phyloP scores from a whole-genome alignment of 768 basidiomycete species.

The Tephrocybe sp. region DNA sequence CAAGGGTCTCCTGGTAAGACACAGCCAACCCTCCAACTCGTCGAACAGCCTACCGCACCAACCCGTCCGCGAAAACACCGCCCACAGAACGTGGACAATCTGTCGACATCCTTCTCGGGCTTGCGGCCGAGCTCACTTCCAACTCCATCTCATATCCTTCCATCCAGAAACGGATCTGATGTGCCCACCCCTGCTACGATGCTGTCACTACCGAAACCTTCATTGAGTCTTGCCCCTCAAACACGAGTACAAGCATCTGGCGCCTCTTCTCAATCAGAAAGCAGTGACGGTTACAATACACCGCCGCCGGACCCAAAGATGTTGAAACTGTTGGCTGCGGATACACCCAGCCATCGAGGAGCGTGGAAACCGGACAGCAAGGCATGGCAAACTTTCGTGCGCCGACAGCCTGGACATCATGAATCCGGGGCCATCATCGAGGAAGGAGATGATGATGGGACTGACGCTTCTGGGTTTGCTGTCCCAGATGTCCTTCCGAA shows the following conservation, averaged over 20 bases:
- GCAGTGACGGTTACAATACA: neutral
- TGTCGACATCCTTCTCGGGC: conserved; percentile 57
- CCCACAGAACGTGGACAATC: conserved; percentile 34
- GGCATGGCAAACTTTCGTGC: conserved; percentile 65
- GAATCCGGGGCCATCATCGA: conserved; percentile 24
- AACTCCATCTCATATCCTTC: conserved; percentile 56
- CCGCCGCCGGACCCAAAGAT: conserved; percentile 47
- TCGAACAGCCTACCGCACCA: conserved; percentile 38
- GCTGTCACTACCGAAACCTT: conserved; percentile 27
- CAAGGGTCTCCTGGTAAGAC: conserved; percentile 29
- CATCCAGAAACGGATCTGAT: conserved; percentile 39
- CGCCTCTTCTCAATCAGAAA: conserved; percentile 6
- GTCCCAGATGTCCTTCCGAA: conserved; percentile 10
- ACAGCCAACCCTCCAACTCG: conserved; percentile 37
- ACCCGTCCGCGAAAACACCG: conserved; percentile 32
- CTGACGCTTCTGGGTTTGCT: conserved; percentile 15
- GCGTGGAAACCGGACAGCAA: conserved; percentile 65
- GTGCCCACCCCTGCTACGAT: conserved; percentile 34
- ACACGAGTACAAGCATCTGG: neutral
- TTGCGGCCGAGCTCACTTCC: conserved; percentile 74
- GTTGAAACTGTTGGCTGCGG: conserved; percentile 63
- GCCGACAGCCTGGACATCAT: conserved; percentile 27
- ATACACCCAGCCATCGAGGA: conserved; percentile 69
- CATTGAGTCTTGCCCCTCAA: conserved; percentile 13
- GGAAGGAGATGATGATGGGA: conserved; percentile 29